Base-by-base conservation (phyloP, 2,329 filamentous ascomycete genomes). In the Diaporthe citri region DNA sequence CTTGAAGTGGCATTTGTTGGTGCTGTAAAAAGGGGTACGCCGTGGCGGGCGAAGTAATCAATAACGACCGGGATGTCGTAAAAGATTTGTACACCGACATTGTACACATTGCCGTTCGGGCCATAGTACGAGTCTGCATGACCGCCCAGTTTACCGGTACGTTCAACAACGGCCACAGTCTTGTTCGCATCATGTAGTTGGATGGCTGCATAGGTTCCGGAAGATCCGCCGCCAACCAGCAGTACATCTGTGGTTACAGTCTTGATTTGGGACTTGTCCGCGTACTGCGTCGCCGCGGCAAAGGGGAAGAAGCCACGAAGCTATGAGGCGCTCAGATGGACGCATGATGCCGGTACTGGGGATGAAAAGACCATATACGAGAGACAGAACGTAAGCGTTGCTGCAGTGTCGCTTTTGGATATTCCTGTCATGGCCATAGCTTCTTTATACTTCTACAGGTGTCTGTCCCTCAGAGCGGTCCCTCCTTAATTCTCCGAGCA, bases 11-110 rank as follows among this genome's bases (percentile, higher is more conserved):
- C 15, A 31, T 28, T 55, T 10, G 60, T 62, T 22, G 74, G 74
- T n/a, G 59, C 36, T 15, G 59, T 64, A 51, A 72, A 75, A 31
- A 46, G 36, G 3, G 48, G n/a, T 9, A 70, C 74, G 8, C 25
- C 36, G 39, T 56, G 71, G 36, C 85, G 82, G 52, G 75, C 80
- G 52, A 90, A 88, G 71, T 88, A 87, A 8, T 86, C 81, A 15
- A 83, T 86, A 5, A 87, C 82, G 1, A 82, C 73, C 0, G 81
- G n/a, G 17, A 76, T 72, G 55, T 80, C 75, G 34, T 79, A 76
- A 48, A 78, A 77, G 3, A 76, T 60, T 20, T 78, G 76, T 4
- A 79, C 66, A 25, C 79, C 79, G 31, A 77, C 78, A 55, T 79
- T 78, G 62, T 79, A 75, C 20, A 76, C 70, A 7, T 52, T 75